Base-by-base conservation (phyloP, 108 stramenopile species). In the Aurantiochytrium sp. region DNA sequence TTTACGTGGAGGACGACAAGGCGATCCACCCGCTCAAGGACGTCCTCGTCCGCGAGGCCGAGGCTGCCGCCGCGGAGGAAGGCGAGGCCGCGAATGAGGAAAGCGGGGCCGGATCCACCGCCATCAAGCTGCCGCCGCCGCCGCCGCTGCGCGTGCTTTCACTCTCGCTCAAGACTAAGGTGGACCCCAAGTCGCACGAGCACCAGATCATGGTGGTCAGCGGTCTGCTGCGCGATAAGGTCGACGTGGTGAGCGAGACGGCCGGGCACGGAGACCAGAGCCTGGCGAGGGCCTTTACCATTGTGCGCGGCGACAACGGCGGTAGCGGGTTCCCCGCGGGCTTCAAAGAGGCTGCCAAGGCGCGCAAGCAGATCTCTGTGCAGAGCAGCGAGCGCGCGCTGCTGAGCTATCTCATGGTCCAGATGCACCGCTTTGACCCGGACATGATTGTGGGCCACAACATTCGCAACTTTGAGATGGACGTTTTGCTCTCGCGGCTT, bases 391-490 rank as follows among this genome's bases (percentile, higher is more conserved):
- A 99, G 90, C 93, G 97, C 4, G 96, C 96, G 6, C 91, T 99
- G 87, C 90, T 99, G 37, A 95, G 90, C 30, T 90, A 91, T 21
- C 91, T 97, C 37, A 88, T 97, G 68, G 90, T 91, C 36, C 95
- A 96, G 87, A 86, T 98, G 55, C 95, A 96, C 12, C 89, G 73
- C 37, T 97, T 97, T 95, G 99, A 99, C 91, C 99, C 99, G 17
- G 99, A 99, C 86, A 94, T 98, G 12, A 39, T 99, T 36, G 95
- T 97, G 3, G 97, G 96, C 4, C 99, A 99, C 95, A 98, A 98
- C 92, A 95, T 97, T 37, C 95, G 96, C 93, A 96, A 96, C n/a
- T 97, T 97, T 86, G 98, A 98, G 73, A 90, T 98, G 37, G 97
- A 98, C 89, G 96, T 99, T 6, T 93, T 99, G 10, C 94, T 99